These are phyloP conservation scores for Lentinula edodes DNA, from an alignment of 768 basidiomycete genomes.

Conservation along the genomic window DNA sequence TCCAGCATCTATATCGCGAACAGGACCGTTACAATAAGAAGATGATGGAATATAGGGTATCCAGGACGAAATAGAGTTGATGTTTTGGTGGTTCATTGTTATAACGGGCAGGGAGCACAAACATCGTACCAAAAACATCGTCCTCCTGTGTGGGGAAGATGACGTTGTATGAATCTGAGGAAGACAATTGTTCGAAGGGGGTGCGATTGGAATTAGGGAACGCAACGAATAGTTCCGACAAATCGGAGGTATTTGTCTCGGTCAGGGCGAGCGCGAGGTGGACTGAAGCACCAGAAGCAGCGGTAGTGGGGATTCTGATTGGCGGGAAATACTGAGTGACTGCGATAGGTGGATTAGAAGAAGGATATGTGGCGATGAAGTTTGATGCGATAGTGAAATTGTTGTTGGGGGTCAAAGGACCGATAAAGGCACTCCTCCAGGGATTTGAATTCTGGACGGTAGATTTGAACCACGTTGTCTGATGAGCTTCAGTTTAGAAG, in stretches of 20 bases:
- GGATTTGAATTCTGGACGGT: slow-evolving; percentile 40
- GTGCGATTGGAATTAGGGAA: slow-evolving; percentile 25
- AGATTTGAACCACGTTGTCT: slow-evolving; percentile 54
- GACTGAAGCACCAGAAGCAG: slow-evolving; percentile 21
- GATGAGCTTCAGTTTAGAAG: slow-evolving; percentile 55
- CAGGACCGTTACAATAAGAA: not conserved
- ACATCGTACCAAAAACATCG: slow-evolving; percentile 24
- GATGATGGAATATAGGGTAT: not conserved
- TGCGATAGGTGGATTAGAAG: slow-evolving; percentile 41
- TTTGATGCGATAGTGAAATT: slow-evolving; percentile 39
- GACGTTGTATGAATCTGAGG: slow-evolving; percentile 3
- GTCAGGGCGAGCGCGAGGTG: slow-evolving; percentile 10
- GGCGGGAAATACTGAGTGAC: slow-evolving; percentile 40
- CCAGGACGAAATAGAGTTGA: slow-evolving; percentile 1
- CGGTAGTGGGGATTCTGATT: slow-evolving; percentile 24
- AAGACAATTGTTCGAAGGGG: slow-evolving; percentile 22
- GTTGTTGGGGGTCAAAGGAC: slow-evolving; percentile 32
- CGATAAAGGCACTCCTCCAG: slow-evolving; percentile 50
- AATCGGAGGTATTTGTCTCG: not conserved
- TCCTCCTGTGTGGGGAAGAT: slow-evolving; percentile 16
- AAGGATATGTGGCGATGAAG: slow-evolving; percentile 46
- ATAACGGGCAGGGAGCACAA: slow-evolving; percentile 17
- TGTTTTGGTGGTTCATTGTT: not conserved
- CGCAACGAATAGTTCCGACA: slow-evolving; percentile 24
- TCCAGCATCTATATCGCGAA: not conserved